These are phyloP conservation scores for Citrus maxima DNA, from an alignment of 345 rosid species.

Conservation along the genomic window DNA sequence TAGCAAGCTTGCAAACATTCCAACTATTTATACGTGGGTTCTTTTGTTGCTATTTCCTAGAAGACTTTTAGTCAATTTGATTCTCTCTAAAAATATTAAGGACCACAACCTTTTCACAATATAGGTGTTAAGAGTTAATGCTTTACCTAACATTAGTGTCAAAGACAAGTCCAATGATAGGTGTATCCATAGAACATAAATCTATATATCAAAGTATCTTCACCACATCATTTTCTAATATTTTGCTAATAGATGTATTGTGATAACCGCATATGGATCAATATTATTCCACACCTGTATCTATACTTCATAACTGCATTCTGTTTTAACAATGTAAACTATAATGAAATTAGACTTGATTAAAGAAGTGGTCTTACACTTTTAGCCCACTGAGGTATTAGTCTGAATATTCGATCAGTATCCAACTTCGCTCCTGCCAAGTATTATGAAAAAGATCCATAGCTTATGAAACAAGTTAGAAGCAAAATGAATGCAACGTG, in stretches of 20 bases:
- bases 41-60: not conserved
- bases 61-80: not conserved
- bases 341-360: not conserved
- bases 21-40: not conserved
- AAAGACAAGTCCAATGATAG: not conserved
- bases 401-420: conserved; percentile 52
- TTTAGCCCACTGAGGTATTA: conserved; percentile 79
- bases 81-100: not conserved
- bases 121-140: not conserved
- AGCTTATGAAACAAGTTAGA: not conserved
- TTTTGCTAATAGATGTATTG: not conserved
- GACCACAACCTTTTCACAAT: not conserved
- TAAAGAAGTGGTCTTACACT: conserved; percentile 51
- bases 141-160: not conserved
- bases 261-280: not conserved
- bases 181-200: not conserved
- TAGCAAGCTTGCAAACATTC: not conserved
- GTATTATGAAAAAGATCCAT: conserved; percentile 15
- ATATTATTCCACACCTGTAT: not conserved
- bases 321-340: not conserved
- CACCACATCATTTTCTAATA: not conserved
- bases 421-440: conserved; percentile 58
- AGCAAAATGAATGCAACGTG: not conserved
- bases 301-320: not conserved
- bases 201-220: not conserved